phyloP scores from a whole-genome alignment of 129 eudicot species.

The Cynara cardunculus region DNA sequence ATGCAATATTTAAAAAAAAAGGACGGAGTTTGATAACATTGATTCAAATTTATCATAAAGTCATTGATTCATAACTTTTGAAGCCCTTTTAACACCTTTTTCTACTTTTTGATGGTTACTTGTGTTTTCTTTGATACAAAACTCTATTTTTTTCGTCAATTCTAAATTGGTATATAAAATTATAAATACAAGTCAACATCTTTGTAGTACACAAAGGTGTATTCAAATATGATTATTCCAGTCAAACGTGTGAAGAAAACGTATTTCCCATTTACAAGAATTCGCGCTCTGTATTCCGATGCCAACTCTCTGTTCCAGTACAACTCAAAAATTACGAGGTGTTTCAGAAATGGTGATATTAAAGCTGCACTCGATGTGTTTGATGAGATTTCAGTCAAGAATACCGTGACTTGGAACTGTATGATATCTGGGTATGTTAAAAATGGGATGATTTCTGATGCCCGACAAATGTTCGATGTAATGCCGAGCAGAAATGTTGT shows the following conservation, averaged over 20 bases:
- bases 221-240: slow-evolving; percentile 16
- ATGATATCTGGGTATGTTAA: slow-evolving; percentile 51
- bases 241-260: background rate
- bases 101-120: background rate
- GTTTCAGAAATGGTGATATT: slow-evolving; percentile 49
- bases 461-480: slow-evolving; percentile 39
- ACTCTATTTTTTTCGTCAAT: background rate
- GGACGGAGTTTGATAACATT: too few relatives aligned
- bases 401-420: slow-evolving; percentile 60
- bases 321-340: slow-evolving; percentile 51
- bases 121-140: too few relatives aligned
- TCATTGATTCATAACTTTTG: too few relatives aligned
- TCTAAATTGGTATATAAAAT: background rate
- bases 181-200: background rate
- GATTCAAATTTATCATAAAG: too few relatives aligned
- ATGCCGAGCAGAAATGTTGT: slow-evolving; percentile 64
- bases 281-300: slow-evolving; percentile 7
- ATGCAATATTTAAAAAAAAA: too few relatives aligned
- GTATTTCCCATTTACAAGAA: slow-evolving; percentile 33
- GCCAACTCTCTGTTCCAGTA: slow-evolving; percentile 35
- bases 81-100: too few relatives aligned
- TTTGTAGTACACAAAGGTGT: background rate
- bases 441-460: slow-evolving; percentile 40
- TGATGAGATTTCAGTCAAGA: slow-evolving; percentile 41
- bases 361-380: slow-evolving; percentile 42